Evolutionary conservation across 1,139 yeast species (phyloP), one percentile per base, ranked within the genome.

Genomic region (Yamadazyma pseudoaaseri): DNA sequence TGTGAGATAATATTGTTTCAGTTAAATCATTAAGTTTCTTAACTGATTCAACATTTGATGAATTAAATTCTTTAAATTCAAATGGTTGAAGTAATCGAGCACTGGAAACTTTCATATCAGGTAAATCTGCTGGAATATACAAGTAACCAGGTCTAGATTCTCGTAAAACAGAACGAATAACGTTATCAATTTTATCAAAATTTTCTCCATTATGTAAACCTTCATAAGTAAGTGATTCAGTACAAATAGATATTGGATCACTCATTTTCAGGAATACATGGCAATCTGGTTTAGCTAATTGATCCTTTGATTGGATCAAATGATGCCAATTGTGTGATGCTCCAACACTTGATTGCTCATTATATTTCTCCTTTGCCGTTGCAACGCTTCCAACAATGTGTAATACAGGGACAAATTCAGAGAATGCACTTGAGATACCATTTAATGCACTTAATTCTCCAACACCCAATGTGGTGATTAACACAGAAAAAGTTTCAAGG

Each of bases 361-460:
- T 43, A 28, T 49, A 51, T 28, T 46, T 51, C 2, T 54, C 47
- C 11, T 68, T 62, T 25, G 83, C 71, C 21, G 86, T 74, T 20
- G 86, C 80, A 24, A 42, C 34, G 27, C 40, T 36, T 31, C 96
- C 96, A 25, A 87, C 95, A 48, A 87, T 79, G 60, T 86, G 95
- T 39, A 87, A 67, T 18, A 86, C 70, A 8, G 95, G 95, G 22
- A 78, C 79, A 52, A 73, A 80, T 58, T 86, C 96, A 29, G 92
- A 83, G 60, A 73, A 83, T 6, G 95, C 79, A 42, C 95, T 95
- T 30, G 90, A 77, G 41, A 85, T 70, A 33, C 95, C 96, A 60
- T 86, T 87, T 44, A 86, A 59, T 10, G 95, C 95, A 36, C 86
- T 79, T 40, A 86, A 72, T 60, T 86, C 96, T 39, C 96, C 96